Base-by-base conservation (phyloP, 1,284 basidiomycete genomes). In the Wolfiporia cocos region DNA sequence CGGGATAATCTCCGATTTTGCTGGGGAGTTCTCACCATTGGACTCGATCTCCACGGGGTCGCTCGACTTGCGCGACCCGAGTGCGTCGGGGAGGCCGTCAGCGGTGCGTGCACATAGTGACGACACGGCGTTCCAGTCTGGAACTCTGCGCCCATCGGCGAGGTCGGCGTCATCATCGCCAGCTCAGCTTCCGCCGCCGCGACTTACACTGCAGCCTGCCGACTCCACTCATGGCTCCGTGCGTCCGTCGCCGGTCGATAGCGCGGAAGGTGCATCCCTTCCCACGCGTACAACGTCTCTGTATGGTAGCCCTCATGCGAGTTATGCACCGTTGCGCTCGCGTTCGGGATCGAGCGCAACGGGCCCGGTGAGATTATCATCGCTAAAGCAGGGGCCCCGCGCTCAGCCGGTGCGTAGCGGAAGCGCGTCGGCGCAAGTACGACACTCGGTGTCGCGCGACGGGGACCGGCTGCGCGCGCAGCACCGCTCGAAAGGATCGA, bases 401-500 rank as follows among this genome's bases (percentile, higher is more conserved):
- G 55, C 56, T 33, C 58, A 56, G 15, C 40, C 46, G n/a, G 32
- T 44, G 22, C 49, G 56, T 20, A 48, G 33, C 18, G 50, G 51
- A 34, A 49, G 50, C 24, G 47, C 47, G 15, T 46, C 50, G 4
- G 5, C 21, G 37, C 48, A 47, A 26, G 47, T 49, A n/a, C n/a
- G n/a, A 21, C 54, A 49, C 51, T 70, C 61, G 32, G 59, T 59
- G 32, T 63, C 63, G 49, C 71, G 73, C 42, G 77, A 78, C 41
- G 57, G 64, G 12, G 62, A 68, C 35, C 71, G 71, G 37, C 66
- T 85, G 35, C 73, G 76, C 10, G 73, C 76, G 20, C 71, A 81
- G 40, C 80, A 81, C 55, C 78, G 78, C 28, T 78, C 81, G 23
- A 76, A 73, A 5, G 83, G 84, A 33, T 87, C 83, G 39, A 81